Conservation (phyloP, 108 stramenopile genomes). For the Cafeteria roenbergensis region DNA sequence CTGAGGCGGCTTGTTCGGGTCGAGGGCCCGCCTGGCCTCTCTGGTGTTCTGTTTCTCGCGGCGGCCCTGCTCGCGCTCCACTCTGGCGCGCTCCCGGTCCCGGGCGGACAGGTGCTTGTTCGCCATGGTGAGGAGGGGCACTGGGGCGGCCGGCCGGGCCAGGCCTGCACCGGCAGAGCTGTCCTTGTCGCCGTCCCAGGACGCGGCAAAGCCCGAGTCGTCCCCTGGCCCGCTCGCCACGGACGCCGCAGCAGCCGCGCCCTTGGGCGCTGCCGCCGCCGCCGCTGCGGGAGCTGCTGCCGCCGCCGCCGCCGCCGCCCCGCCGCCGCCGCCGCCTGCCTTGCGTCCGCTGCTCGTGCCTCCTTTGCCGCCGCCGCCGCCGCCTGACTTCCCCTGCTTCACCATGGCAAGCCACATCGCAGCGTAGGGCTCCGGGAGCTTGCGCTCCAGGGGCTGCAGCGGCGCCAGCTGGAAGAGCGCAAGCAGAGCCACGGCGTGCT, state of each 20-base stretch:
- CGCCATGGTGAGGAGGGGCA: background rate
- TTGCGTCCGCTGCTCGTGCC: background rate
- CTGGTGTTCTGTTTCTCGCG: background rate
- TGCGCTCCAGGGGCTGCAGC: conserved; percentile 66
- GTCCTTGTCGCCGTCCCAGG: background rate
- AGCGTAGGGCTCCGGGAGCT: conserved; percentile 75
- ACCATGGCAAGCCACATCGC: conserved; percentile 51
- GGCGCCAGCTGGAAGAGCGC: conserved; percentile 63
- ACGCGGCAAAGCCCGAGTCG: background rate
- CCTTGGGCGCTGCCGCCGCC: background rate
- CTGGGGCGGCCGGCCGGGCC: too few species aligned
- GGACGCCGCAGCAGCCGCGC: background rate
- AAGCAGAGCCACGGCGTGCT: conserved; percentile 66
- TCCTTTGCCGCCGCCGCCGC: background rate
- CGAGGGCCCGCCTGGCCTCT: background rate
- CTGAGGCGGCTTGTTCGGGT: background rate
- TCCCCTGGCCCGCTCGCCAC: background rate
- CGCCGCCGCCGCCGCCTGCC: background rate
- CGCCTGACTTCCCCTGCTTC: background rate
- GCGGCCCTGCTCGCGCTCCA: background rate
- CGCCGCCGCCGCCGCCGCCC: background rate
- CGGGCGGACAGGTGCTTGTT: background rate
- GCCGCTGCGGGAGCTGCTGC: background rate
- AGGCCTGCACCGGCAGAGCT: background rate
- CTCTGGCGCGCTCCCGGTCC: background rate